Evolutionary conservation across 352 stramenopile species (phyloP).

Genomic region (Thraustochytrium aureum): DNA sequence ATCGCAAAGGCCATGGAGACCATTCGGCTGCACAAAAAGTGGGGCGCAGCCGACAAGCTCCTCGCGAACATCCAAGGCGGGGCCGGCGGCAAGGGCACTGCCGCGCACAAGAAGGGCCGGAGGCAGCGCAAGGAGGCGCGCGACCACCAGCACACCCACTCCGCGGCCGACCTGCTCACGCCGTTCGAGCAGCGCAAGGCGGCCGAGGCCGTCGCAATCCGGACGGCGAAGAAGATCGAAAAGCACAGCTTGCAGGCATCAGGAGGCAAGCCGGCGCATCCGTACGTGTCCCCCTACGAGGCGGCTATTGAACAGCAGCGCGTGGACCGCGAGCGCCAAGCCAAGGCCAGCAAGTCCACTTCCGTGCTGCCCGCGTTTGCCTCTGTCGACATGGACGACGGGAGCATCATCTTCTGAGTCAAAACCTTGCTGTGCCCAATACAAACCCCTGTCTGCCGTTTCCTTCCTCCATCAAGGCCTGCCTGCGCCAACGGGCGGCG

Average conservation of each 20-base stretch:
- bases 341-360: constrained; percentile 1
- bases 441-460: too few species aligned
- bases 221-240: constrained; percentile 22
- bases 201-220: constrained; percentile 38
- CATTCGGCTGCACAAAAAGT: constrained; percentile 49
- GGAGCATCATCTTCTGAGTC: constrained; percentile 32
- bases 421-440: too few species aligned
- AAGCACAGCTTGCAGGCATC: not conserved
- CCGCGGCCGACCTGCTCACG: constrained; percentile 31
- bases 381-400: constrained; percentile 19
- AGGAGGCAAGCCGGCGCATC: not conserved
- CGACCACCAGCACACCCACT: not conserved
- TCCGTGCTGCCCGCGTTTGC: constrained; percentile 32
- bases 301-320: constrained; percentile 23
- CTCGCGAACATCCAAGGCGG: constrained; percentile 3
- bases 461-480: too few species aligned
- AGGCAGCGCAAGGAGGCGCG: not conserved
- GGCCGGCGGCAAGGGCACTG: not conserved
- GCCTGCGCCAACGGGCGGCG: too few species aligned
- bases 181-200: constrained; percentile 42
- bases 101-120: not conserved
- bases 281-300: constrained; percentile 44
- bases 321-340: constrained; percentile 10
- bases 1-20: constrained; percentile 41
- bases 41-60: constrained; percentile 42